A percentile compares a stretch with the other conserved stretches of the same genome.
These are phyloP conservation scores for Tetrapyrgos nigripes DNA, from an alignment of 1,284 basidiomycete genomes.

Conservation along the genomic window DNA sequence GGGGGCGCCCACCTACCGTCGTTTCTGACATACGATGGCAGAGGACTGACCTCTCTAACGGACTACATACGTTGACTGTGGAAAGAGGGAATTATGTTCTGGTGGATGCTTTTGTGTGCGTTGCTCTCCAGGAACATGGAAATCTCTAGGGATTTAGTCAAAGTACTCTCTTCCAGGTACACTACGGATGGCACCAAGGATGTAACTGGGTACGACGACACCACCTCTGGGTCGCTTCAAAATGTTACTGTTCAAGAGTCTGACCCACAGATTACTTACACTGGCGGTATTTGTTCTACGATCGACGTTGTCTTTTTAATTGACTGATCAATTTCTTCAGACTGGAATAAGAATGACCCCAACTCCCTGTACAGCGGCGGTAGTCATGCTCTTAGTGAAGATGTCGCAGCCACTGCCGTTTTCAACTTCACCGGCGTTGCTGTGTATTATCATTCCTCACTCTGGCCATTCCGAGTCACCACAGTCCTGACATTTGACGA, in stretches of 20 bases:
- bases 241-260: no score
- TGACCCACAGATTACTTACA: no score
- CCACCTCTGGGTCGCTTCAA: no score
- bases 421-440: conserved; percentile 3
- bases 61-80: not conserved
- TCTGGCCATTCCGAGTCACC: conserved; percentile 3
- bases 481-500: not conserved
- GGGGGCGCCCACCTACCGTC: not conserved
- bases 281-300: no score
- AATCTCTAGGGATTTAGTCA: no score
- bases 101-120: not conserved
- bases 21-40: not conserved
- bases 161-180: no score
- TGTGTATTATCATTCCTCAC: not conserved
- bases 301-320: no score
- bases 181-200: no score
- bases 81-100: not conserved
- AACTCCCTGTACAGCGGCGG: not conserved
- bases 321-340: not conserved
- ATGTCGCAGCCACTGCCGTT: not conserved
- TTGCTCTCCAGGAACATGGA: no score
- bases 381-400: not conserved
- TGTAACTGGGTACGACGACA: no score
- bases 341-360: not conserved
- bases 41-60: not conserved